Percentiles rank a stretch among this genome's conserved stretches.
Evolutionary conservation across 2,329 filamentous ascomycete species (phyloP).

Genomic region (Aotearoamyces nothofagi): DNA sequence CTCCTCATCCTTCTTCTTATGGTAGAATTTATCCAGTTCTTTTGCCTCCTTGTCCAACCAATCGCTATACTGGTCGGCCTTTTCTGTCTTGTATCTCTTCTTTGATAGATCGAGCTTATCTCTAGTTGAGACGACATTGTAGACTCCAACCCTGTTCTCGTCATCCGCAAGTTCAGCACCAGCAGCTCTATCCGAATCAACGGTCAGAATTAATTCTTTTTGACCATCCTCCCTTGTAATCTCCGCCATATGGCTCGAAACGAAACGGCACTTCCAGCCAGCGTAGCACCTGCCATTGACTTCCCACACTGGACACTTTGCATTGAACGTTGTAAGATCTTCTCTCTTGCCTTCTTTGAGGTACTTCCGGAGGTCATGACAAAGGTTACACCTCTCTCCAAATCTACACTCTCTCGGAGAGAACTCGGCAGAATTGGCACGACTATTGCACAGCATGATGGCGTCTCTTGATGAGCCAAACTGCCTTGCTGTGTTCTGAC

Average conservation of each 20-base stretch:
- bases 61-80: conserved; percentile 58
- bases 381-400: conserved; percentile 65
- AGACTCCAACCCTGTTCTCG: conserved; percentile 43
- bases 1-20: conserved; percentile 23
- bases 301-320: conserved; percentile 71
- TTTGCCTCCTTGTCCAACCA: conserved; percentile 60
- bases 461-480: conserved; percentile 72
- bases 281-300: conserved; percentile 60
- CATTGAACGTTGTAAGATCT: conserved; percentile 62
- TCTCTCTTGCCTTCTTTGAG: conserved; percentile 66
- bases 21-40: conserved; percentile 30
- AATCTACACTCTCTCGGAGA: conserved; percentile 64
- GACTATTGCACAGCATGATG: conserved; percentile 62
- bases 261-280: conserved; percentile 92
- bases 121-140: conserved; percentile 57
- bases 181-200: conserved; percentile 15
- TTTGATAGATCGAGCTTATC: conserved; percentile 64
- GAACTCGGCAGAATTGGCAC: conserved; percentile 61
- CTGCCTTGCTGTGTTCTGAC: conserved; percentile 70
- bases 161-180: conserved; percentile 19
- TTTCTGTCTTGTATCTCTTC: conserved; percentile 53
- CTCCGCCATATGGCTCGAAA: conserved; percentile 74
- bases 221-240: conserved; percentile 61
- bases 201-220: conserved; percentile 64
- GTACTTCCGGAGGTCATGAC: conserved; percentile 78